Base-by-base conservation (phyloP, 202 grass and related monocot species). In the Schoenoplectus tabernaemontani region DNA sequence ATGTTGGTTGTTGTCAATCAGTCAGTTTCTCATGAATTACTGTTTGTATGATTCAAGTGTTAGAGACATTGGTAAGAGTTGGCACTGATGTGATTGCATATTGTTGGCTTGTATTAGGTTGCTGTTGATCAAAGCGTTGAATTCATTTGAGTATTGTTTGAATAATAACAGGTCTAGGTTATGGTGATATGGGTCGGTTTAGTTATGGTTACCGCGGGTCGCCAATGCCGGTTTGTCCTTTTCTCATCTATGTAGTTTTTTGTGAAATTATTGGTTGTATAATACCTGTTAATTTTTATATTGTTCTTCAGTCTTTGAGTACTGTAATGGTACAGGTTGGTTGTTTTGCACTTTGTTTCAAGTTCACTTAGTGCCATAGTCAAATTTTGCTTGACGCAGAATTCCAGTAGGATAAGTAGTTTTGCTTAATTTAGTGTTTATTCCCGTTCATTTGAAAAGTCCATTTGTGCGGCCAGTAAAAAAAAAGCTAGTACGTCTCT, bases 171-270 rank as follows among this genome's bases (percentile, higher is more conserved):
- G 91, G 86, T 36, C 90, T 92, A 84, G 84, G 91, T 42, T 97
- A 90, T 86, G 91, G 89, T 15, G 87, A 87, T 59, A 78, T 93
- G 66, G 86, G 77, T 23, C 82, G 86, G 84, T 97, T 90, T 82
- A 74, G 82, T 63, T 97, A 90, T 97, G 95, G 87, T 11, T 94
- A 88, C 87, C 84, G 89, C 87, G 91, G 95, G 88, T 97, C 89
- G 61, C 95, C 91, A 44, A 88, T 97, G 84, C 89, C 86, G 74
- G 91, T 94, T 84, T 82, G 86, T 83, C 33, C 86, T 82, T 44
- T 56, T 80, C 80, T 59, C 66, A 70, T 78, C 38, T 63, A 80
- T 34, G 67, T 66, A 81, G 76, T 32, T 38, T 79, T 85, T 32
- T 20, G 41, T 42, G 38, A 42, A 82, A 74, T 57, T 43, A 42